Percentiles rank a stretch among this genome's conserved stretches.
These are phyloP conservation scores for Endoconidiophora laricicola DNA, from an alignment of 2,329 filamentous ascomycete species.

Conservation along the genomic window DNA sequence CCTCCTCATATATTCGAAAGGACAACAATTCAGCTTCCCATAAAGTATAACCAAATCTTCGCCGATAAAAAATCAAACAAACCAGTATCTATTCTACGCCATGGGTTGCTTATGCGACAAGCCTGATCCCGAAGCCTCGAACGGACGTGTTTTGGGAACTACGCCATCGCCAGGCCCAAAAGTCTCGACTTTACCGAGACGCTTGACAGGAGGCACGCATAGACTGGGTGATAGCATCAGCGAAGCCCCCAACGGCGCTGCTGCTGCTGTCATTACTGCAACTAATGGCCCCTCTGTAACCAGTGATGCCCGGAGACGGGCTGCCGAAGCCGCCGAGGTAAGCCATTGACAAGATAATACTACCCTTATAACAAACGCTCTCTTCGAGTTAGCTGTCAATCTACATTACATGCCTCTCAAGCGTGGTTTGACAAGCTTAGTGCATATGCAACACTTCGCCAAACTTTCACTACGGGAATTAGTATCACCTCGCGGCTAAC, in stretches of 20 bases:
- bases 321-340: constrained; percentile 10
- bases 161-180: constrained; percentile 22
- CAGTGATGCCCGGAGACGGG: constrained; percentile 9
- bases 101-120: constrained; percentile 89
- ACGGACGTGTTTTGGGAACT: constrained; percentile 55
- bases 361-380: not conserved
- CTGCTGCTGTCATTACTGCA: not conserved
- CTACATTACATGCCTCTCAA: not conserved
- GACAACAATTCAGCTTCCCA: too few relatives aligned
- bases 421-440: not conserved
- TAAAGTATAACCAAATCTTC: too few relatives aligned
- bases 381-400: not conserved
- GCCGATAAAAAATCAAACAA: too few relatives aligned
- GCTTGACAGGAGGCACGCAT: not conserved
- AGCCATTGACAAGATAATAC: not conserved
- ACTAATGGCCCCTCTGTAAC: constrained; percentile 10
- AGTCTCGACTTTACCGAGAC: too few relatives aligned
- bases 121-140: constrained; percentile 47
- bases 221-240: constrained; percentile 1
- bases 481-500: not conserved
- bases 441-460: not conserved
- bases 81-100: constrained; percentile 12
- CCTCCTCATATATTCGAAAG: too few relatives aligned
- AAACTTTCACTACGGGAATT: not conserved
- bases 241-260: constrained; percentile 1